A percentile compares a stretch with the other conserved stretches of the same genome.
Evolutionary conservation across 768 basidiomycete species (phyloP).

Genomic region (Tricholoma saponaceum): DNA sequence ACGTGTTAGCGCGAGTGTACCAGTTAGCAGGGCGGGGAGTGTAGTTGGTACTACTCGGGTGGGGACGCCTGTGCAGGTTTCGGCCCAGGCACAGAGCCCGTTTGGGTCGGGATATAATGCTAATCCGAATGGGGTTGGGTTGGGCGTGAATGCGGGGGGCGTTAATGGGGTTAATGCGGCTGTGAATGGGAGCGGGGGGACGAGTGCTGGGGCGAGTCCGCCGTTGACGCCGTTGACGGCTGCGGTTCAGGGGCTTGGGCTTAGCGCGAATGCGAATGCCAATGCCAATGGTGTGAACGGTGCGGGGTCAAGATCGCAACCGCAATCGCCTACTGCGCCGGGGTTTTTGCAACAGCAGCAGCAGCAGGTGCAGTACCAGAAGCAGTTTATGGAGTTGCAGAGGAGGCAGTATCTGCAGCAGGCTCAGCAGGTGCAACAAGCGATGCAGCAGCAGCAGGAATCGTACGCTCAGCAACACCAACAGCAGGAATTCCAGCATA

Average conservation of each 20-base stretch:
- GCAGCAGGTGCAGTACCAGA: constrained; percentile 17
- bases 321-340: constrained; percentile 32
- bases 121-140: not conserved
- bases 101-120: not conserved
- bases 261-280: constrained; percentile 13
- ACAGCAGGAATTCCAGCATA: constrained; percentile 14
- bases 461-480: constrained; percentile 16
- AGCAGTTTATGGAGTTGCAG: constrained; percentile 20
- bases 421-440: constrained; percentile 18
- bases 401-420: constrained; percentile 27
- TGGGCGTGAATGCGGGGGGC: not conserved
- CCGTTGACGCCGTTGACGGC: constrained; percentile 20
- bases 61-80: constrained; percentile 26
- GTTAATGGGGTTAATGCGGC: not conserved
- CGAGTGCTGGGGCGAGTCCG: constrained; percentile 6
- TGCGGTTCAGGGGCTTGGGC: constrained; percentile 21
- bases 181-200: constrained; percentile 8
- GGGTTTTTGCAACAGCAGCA: constrained; percentile 17
- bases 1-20: constrained; percentile 27
- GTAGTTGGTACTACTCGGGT: constrained; percentile 22
- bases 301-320: constrained; percentile 23
- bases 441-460: constrained; percentile 3
- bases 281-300: constrained; percentile 10
- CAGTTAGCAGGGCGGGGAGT: constrained; percentile 31
- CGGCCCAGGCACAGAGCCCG: not conserved